Conservation (phyloP, 306 rosid genomes). For the Dalbergia oliveri region DNA sequence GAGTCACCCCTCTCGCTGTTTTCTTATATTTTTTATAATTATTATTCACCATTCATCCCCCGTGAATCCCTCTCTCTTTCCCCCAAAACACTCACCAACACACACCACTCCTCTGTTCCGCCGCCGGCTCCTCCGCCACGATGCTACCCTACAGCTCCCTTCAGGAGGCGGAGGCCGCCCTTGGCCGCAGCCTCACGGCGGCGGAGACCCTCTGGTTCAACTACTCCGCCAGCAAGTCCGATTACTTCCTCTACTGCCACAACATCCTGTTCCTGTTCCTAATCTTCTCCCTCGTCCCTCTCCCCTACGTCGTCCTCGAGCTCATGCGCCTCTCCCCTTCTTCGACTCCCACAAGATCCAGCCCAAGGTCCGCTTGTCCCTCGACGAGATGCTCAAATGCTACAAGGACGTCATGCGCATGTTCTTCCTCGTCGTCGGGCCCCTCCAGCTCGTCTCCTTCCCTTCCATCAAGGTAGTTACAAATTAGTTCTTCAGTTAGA, state of each 20-base stretch:
- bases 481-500: background rate
- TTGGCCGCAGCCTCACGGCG: conserved; percentile 77
- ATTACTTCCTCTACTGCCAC: conserved; percentile 84
- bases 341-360: conserved; percentile 81
- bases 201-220: conserved; percentile 85
- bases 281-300: conserved; percentile 75
- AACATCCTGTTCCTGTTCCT: conserved; percentile 81
- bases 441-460: conserved; percentile 86
- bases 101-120: background rate
- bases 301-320: conserved; percentile 74
- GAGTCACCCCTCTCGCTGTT: too few relatives aligned
- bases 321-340: conserved; percentile 53
- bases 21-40: too few relatives aligned
- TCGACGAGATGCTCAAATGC: conserved; percentile 62
- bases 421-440: conserved; percentile 86
- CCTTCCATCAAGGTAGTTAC: conserved; percentile 72
- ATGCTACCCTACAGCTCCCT: conserved; percentile 78
- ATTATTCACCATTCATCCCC: background rate
- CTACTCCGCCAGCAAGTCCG: conserved; percentile 80
- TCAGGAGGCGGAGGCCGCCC: conserved; percentile 61
- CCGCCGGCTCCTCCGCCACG: conserved; percentile 2
- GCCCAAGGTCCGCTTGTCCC: conserved; percentile 78
- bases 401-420: conserved; percentile 81
- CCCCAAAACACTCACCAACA: background rate
- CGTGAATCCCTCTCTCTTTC: background rate